Base-by-base conservation (phyloP, 2,329 filamentous ascomycete species). In the Diplodia intermedia region DNA sequence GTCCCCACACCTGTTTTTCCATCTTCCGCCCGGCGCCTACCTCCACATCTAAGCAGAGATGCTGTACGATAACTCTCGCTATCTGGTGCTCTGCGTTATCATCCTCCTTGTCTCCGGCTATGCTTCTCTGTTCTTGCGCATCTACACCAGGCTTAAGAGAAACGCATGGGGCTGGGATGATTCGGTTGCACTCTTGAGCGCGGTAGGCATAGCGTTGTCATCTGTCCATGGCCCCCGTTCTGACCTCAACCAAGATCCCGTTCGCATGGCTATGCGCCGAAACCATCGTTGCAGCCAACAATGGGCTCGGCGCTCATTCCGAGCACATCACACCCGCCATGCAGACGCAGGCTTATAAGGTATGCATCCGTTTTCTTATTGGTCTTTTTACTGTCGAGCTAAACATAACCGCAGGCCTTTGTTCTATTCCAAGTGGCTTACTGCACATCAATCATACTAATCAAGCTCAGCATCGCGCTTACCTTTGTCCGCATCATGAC, bases 211-310 rank as follows among this genome's bases (percentile, higher is more conserved):
- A 26, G 2, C 26, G 26, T 26, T 18, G 50, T 53, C 5, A 4
- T 47, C 43, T n/a, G 6, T 6, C 7, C 8, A 18, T 18, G 7
- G 11, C 20, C 36, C 9, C 11, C 36, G 11, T 12, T 53, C 20
- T 18, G 12, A 29, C 12, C 1, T 5, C 11, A 7, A 47, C 18
- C 8, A 8, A 47, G 50, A 11, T 53, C 14, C 50, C 50, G 3
- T 53, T 53, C 50, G 26, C 50, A n/a, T 53, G 50, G 50, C 50
- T 53, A 7, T 53, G 50, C 23, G 14, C 26, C 50, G 50, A 53
- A 53, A 53, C 50, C 6, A 7, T 53, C 23, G 29, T 53, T 29
- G 50, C 50, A 23, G 50, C 50, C 11, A 53, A 53, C 50, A 53
- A 53, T 3, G 50, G 50, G 23, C 50, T 53, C 12, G 50, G 50